phyloP scores from a whole-genome alignment of 768 basidiomycete species.

The Boletellus sp. region DNA sequence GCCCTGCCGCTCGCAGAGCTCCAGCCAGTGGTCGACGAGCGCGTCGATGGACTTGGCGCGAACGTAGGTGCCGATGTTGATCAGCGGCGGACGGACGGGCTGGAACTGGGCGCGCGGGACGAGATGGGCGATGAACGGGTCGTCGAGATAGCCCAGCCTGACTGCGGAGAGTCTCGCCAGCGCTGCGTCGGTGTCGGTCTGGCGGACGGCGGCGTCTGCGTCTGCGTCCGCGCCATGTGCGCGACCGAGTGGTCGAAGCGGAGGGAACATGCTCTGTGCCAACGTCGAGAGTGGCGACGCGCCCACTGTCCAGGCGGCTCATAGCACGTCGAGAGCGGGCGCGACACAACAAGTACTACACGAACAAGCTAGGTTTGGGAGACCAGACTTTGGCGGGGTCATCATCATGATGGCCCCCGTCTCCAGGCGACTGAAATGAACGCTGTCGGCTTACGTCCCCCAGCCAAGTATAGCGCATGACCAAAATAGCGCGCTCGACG shows the following conservation, averaged over 20 bases:
- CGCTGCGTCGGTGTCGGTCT: slow-evolving; percentile 81
- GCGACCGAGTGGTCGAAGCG: slow-evolving; percentile 8
- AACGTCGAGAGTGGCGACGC: background rate
- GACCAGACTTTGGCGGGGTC: too few relatives aligned
- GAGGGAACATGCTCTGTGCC: slow-evolving; percentile 11
- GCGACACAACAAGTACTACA: too few relatives aligned
- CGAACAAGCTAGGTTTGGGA: too few relatives aligned
- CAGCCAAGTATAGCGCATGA: too few relatives aligned
- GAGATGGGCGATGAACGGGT: slow-evolving; percentile 67
- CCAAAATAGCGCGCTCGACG: too few relatives aligned
- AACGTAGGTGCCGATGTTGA: slow-evolving; percentile 93
- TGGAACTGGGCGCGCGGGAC: slow-evolving; percentile 65
- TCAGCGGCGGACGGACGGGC: slow-evolving; percentile 71
- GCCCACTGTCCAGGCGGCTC: too few relatives aligned
- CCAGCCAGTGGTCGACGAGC: slow-evolving; percentile 66
- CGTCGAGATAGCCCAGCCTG: slow-evolving; percentile 71
- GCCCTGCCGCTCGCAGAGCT: slow-evolving; percentile 39
- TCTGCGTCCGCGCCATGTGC: slow-evolving; percentile 37
- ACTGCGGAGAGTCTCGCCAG: slow-evolving; percentile 85
- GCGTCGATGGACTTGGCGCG: slow-evolving; percentile 76
- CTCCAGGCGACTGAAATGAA: too few relatives aligned
- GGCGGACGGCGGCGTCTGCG: slow-evolving; percentile 60
- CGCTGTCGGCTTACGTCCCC: too few relatives aligned
- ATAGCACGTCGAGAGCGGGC: too few relatives aligned
- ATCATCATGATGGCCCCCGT: too few relatives aligned